Evolutionary conservation across 2,329 filamentous ascomycete species (phyloP), one percentile per base, ranked within the genome.

Genomic region (Ophiostoma sp.): DNA sequence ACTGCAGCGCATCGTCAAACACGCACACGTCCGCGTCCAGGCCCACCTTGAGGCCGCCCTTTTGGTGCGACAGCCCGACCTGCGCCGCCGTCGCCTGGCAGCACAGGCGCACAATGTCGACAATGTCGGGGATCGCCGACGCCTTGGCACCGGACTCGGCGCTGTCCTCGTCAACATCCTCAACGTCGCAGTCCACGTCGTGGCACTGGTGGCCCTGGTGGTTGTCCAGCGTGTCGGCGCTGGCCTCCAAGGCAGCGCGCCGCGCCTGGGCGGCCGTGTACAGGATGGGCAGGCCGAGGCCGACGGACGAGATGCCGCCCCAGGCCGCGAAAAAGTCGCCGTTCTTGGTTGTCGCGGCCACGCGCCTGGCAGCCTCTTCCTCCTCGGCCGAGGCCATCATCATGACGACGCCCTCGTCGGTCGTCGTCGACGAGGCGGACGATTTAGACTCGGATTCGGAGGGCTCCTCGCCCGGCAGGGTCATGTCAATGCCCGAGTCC

Each of bases 301-400:
- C 95, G 23, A 99, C 94, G 4, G 91, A 95, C 4, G 92, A 94
- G 76, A 99, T 97, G 17, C 95, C 95, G 69, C 95, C 95, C 95
- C 95, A 99, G 0, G 94, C 94, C 4, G 90, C 88, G 81, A 98
- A 95, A 84, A 99, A 98, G 81, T 98, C 92, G 52, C 95, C 95
- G 66, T 60, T 67, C 57, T 78, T 78, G 80, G 23, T 31, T 52
- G 17, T 35, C 57, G 57, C 57, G 57, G 57, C 57, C 13, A 35
- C 64, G 68, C 60, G 23, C 41, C 68, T 71, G 39, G 57, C 64
- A 1, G 20, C 48, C 54, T 67, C 65, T 17, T 70, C 76, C 77
- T 79, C 75, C 72, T 79, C 79, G 72, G 68, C 71, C 1, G 52
- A 17, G 17, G 44, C 44, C 17, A 60, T 10, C 17, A 60, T 10